Base-by-base conservation (phyloP, 768 basidiomycete genomes). In the Mycena belliarum region DNA sequence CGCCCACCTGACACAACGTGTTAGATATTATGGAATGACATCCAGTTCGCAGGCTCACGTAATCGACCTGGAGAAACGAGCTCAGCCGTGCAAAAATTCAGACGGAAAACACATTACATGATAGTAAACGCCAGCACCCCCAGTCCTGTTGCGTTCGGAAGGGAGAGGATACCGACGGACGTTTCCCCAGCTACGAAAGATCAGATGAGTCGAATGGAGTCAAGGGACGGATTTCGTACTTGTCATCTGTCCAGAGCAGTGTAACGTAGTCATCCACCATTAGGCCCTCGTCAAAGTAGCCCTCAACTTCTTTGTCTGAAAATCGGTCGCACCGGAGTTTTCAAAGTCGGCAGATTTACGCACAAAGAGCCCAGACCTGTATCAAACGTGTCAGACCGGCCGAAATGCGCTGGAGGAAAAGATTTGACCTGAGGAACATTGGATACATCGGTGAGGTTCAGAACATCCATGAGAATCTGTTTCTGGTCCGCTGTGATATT, bases 91-190 rank as follows among this genome's bases (percentile, higher is more conserved):
- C 26, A 18, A 16, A 9, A 42, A 50, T 42, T 23, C 32, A n/a
- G 18, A 38, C 28, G 37, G 8, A 46, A 55, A 35, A 76, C 2
- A 12, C 4, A 4, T 55, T 59, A 82, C 83, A 67, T 86, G 85
- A 65, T 86, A 89, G 68, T 88, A 90, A 6, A 88, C 80, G 33
- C 87, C 88, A 25, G 86, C 83, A 40, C 88, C 86, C 45, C 86
- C 88, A 5, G 79, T 81, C 49, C 86, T 76, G 63, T 82, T 83
- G 16, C 83, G 76, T 65, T 87, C 85, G 16, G 72, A 73, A 7
- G 71, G 67, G 9, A 79, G 65, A 1, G 85, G 85, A 61, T 81
- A 82, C 21, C 88, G 81, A 33, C 86, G 82, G 48, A 89, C 77
- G 65, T 89, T 89, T 4, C 88, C 88, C 80, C 82, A 89, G 69